These are phyloP conservation scores for Diplodia seriata DNA, from an alignment of 2,329 filamentous ascomycete species.

Conservation along the genomic window DNA sequence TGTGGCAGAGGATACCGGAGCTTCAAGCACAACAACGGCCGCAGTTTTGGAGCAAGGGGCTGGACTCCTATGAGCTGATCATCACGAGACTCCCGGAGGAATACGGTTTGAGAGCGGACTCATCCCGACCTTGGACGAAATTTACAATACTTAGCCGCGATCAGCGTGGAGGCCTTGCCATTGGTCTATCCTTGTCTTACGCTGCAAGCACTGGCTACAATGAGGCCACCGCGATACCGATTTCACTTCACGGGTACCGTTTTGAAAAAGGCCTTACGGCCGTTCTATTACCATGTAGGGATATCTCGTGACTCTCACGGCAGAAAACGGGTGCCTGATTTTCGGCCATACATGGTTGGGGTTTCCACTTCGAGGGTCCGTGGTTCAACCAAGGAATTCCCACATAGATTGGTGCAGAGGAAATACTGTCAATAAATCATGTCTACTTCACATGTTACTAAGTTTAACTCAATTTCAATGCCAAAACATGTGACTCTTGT, in stretches of 20 bases:
- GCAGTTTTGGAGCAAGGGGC: not conserved
- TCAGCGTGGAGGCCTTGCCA: not conserved
- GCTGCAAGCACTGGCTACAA: slow-evolving; percentile 30
- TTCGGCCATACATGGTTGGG: not conserved
- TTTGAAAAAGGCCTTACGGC: slow-evolving; percentile 1
- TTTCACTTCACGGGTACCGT: not conserved
- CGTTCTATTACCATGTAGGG: not conserved
- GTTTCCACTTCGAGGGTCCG: not conserved
- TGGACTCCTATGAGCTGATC: not conserved
- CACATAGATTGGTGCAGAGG: not conserved
- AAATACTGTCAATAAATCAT: not conserved
- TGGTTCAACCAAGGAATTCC: not conserved
- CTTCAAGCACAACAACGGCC: no score
- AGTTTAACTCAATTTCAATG: not conserved
- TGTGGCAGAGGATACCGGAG: no score
- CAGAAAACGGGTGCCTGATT: not conserved
- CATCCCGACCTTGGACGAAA: not conserved
- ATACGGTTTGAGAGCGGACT: not conserved
- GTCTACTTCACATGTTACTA: no score
- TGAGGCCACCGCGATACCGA: not conserved
- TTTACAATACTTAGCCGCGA: not conserved
- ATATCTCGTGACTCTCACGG: slow-evolving; percentile 1
- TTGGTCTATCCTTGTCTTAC: slow-evolving; percentile 32
- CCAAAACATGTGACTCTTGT: not conserved
- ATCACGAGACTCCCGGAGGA: slow-evolving; percentile 7